These are phyloP conservation scores for Trichosporon sp. DNA, from an alignment of 1,284 basidiomycete genomes.

Conservation along the genomic window DNA sequence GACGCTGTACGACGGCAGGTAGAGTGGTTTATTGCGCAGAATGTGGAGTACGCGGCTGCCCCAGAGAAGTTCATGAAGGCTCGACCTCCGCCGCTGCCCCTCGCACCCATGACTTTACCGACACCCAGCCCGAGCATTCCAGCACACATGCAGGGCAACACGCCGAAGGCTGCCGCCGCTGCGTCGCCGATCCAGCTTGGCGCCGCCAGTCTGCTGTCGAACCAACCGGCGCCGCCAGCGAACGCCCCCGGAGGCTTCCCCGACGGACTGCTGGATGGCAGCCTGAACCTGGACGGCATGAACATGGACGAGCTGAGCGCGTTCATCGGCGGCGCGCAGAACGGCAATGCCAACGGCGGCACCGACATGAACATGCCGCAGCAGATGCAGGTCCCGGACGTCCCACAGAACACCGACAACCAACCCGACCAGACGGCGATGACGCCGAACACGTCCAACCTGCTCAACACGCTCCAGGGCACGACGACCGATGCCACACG, in stretches of 20 bases:
- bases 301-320: conserved; percentile 39
- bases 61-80: conserved; percentile 34
- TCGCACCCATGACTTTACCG: conserved; percentile 32
- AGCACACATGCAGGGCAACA: conserved; percentile 24
- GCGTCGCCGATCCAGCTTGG: conserved; percentile 38
- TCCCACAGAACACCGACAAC: background rate
- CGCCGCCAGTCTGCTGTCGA: conserved; percentile 34
- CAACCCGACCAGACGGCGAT: conserved; percentile 24
- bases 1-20: conserved; percentile 39
- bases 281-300: conserved; percentile 28
- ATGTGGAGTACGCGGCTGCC: conserved; percentile 29
- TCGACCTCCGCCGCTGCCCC: conserved; percentile 26
- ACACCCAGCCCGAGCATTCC: conserved; percentile 30
- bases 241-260: conserved; percentile 14
- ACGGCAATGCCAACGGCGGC: background rate
- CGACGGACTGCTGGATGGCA: conserved; percentile 24
- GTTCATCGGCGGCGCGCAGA: conserved; percentile 31
- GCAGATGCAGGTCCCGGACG: conserved; percentile 7
- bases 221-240: conserved; percentile 22
- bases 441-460: conserved; percentile 33
- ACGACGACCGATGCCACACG: conserved; percentile 10
- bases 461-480: conserved; percentile 27
- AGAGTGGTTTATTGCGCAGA: conserved; percentile 42
- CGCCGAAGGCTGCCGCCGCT: conserved; percentile 20
- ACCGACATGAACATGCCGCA: conserved; percentile 8